These are phyloP conservation scores for Deinandra increscens DNA, from an alignment of 129 eudicot genomes.

Conservation along the genomic window DNA sequence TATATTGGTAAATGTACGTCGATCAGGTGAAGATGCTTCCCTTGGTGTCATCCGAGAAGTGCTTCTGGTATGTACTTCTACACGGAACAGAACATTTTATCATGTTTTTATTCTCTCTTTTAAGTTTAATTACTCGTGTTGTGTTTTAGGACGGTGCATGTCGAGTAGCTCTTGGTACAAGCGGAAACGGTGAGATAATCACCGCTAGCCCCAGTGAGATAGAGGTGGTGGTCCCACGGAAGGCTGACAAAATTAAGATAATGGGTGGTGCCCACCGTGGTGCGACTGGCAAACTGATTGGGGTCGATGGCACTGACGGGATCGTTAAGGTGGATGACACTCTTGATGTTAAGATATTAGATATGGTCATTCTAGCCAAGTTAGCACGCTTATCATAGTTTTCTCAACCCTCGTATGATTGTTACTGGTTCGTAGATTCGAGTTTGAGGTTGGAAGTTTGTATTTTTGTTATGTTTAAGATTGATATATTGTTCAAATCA, in stretches of 20 bases:
- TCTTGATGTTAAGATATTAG: conserved; percentile 86
- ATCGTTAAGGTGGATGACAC: conserved; percentile 82
- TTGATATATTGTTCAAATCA: background rate
- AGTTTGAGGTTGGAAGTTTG: background rate
- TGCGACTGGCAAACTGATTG: conserved; percentile 81
- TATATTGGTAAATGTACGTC: conserved; percentile 79
- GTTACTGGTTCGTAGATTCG: background rate
- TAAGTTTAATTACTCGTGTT: background rate
- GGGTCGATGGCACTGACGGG: conserved; percentile 88
- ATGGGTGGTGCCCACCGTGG: conserved; percentile 95
- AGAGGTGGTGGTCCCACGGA: conserved; percentile 67
- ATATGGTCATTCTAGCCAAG: conserved; percentile 72
- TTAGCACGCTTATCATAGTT: conserved; percentile 41
- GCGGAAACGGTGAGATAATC: conserved; percentile 65
- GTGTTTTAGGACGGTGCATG: conserved; percentile 81
- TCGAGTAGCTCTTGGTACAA: conserved; percentile 64
- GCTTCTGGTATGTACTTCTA: conserved; percentile 58
- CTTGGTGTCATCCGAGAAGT: conserved; percentile 80
- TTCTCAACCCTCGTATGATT: conserved; percentile 5
- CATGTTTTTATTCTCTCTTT: no score
- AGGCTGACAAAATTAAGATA: conserved; percentile 73
- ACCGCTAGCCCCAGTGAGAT: conserved; percentile 62
- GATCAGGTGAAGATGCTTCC: conserved; percentile 55
- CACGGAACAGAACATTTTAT: background rate
- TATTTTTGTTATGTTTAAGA: background rate